Conservation (phyloP, 148 eudicot species). For the Mesembryanthemum crystallinum region DNA sequence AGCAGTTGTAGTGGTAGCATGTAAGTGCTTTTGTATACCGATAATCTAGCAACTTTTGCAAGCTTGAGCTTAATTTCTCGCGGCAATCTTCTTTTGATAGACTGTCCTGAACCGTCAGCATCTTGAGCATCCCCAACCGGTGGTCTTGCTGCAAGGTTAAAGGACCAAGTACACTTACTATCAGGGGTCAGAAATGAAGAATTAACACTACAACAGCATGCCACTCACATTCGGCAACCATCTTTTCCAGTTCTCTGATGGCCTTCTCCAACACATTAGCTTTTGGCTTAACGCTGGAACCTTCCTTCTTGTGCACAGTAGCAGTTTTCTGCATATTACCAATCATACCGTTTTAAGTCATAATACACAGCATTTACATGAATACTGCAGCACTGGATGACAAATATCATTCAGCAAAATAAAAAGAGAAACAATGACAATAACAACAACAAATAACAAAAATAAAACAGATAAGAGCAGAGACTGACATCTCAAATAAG, state of each 20-base stretch:
- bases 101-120: conserved; percentile 71
- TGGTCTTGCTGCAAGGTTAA: conserved; percentile 64
- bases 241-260: conserved; percentile 83
- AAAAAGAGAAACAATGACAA: not conserved
- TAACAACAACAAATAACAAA: not conserved
- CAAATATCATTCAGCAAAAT: not conserved
- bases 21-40: conserved; percentile 45
- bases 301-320: conserved; percentile 57
- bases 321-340: conserved; percentile 53
- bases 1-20: not conserved
- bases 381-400: not conserved
- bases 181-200: conserved; percentile 5
- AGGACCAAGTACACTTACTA: not conserved
- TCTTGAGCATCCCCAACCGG: conserved; percentile 62
- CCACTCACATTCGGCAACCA: conserved; percentile 88
- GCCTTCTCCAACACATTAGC: conserved; percentile 78
- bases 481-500: not conserved
- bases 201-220: conserved; percentile 12
- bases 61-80: conserved; percentile 89
- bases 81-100: conserved; percentile 84
- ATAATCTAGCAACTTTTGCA: conserved; percentile 88
- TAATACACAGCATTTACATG: not conserved
- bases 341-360: not conserved
- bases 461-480: not conserved
- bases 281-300: conserved; percentile 62